These are phyloP conservation scores for Syzygium jambos DNA, from an alignment of 345 rosid species.

Conservation along the genomic window DNA sequence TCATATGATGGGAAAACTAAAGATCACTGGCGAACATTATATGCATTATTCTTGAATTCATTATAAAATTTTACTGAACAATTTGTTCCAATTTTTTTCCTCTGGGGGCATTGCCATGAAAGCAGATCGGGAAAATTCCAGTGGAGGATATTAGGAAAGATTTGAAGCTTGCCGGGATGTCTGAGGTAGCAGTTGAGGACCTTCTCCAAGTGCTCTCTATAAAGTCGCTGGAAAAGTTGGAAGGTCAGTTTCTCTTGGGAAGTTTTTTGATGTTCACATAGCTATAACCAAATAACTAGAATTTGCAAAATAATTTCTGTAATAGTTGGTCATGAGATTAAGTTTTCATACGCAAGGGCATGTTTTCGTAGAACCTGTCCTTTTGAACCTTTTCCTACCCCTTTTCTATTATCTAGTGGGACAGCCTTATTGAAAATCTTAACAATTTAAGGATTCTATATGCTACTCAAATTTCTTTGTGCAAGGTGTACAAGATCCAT, in stretches of 20 bases:
- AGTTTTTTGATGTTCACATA: background rate
- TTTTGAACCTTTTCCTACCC: background rate
- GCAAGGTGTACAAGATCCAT: background rate
- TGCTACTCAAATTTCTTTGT: background rate
- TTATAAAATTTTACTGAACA: background rate
- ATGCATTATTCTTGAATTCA: background rate
- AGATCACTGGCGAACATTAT: background rate
- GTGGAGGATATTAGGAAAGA: slow-evolving; percentile 68
- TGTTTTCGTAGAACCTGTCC: background rate
- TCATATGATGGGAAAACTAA: background rate
- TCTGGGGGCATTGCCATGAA: background rate
- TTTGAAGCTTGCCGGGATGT: slow-evolving; percentile 51
- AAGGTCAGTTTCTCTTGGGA: slow-evolving; percentile 33
- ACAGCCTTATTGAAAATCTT: background rate
- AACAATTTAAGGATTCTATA: background rate
- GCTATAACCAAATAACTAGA: background rate
- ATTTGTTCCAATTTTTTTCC: background rate
- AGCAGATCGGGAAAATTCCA: slow-evolving; percentile 76
- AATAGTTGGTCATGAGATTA: background rate
- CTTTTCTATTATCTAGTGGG: background rate
- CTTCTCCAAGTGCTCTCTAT: slow-evolving; percentile 67
- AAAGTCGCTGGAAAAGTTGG: slow-evolving; percentile 68
- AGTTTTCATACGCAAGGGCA: background rate
- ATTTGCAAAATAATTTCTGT: background rate
- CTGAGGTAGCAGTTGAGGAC: slow-evolving; percentile 59